These are phyloP conservation scores for Pseudocercospora vitis DNA, from an alignment of 2,329 filamentous ascomycete genomes.

Conservation along the genomic window DNA sequence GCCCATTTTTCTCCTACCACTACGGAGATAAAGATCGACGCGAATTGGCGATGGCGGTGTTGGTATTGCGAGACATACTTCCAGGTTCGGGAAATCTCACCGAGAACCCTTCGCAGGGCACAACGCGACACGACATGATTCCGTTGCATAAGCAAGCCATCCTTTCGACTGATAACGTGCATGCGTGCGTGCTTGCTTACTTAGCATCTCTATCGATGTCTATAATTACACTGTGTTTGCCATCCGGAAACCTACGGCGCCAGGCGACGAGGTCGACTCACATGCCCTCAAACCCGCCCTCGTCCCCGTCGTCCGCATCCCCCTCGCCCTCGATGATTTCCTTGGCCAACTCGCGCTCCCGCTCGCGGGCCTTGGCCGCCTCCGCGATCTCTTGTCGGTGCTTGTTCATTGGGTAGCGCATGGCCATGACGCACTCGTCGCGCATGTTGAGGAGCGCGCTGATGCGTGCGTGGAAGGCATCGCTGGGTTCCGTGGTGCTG, in stretches of 20 bases:
- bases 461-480: constrained; percentile 97
- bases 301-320: constrained; percentile 86
- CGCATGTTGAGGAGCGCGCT: constrained; percentile 86
- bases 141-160: no score
- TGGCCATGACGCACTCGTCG: constrained; percentile 98
- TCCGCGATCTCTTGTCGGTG: constrained; percentile 96
- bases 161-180: no score
- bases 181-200: no score
- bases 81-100: no score
- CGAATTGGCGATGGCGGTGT: no score
- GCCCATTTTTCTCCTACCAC: no score
- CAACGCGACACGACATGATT: no score
- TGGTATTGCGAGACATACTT: no score
- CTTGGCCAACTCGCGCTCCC: constrained; percentile 95
- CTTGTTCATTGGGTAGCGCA: constrained; percentile 99
- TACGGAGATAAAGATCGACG: no score
- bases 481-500: constrained; percentile 88
- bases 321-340: constrained; percentile 97
- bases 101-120: no score
- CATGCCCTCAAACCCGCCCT: constrained; percentile 94
- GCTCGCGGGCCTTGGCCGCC: constrained; percentile 93
- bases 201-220: constrained; percentile 16
- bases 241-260: no score
- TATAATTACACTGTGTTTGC: neutral
- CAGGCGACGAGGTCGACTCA: constrained; percentile 45